Evolutionary conservation across 2,329 filamentous ascomycete genomes (phyloP), one percentile per base, ranked within the genome.

Genomic region (Trichoderma hamatum): DNA sequence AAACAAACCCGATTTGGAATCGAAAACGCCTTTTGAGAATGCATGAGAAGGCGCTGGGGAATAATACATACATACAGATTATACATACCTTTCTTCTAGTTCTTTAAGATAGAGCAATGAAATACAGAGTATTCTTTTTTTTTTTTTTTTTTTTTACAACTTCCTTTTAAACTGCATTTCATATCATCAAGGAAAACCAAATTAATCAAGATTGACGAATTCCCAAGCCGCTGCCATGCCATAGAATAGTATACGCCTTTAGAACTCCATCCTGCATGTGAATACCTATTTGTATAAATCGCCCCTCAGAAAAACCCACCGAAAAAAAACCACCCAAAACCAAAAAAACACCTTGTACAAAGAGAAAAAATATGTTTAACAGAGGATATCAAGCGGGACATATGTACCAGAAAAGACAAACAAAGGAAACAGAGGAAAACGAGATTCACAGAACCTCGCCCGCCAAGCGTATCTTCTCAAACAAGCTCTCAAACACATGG

Each of bases 401-500:
- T 14, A 49, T 49, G 10, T 5, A 49, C 46, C 5, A 43, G 13
- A 26, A 16, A 56, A 39, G 60, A 32, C 59, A 46, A 36, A 32
- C 16, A 56, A 39, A 66, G n/a, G 60, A 46, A 13, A 56, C 36
- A 28, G 13, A 30, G 19, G 16, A 28, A 9, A 39, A 11, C 16
- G 46, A 30, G 21, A 34, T 34, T 32, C 49, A 67, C 19, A 32
- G 58, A 62, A 34, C 26, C 69, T 46, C 49, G 67, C 61, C 72
- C 71, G 46, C 70, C 60, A 61, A 24, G 16, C 71, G 71, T 63
- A 91, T 82, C 75, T 85, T 82, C 72, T 89, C 85, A 79, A 95
- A 94, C 46, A 91, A 78, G 71, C 86, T 83, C 74, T 90, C 80
- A 77, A 94, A 93, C 0, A 89, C 84, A 55, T 84, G 83, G 3